These are phyloP conservation scores for Clonostachys chloroleuca DNA, from an alignment of 2,329 filamentous ascomycete species.

Conservation along the genomic window DNA sequence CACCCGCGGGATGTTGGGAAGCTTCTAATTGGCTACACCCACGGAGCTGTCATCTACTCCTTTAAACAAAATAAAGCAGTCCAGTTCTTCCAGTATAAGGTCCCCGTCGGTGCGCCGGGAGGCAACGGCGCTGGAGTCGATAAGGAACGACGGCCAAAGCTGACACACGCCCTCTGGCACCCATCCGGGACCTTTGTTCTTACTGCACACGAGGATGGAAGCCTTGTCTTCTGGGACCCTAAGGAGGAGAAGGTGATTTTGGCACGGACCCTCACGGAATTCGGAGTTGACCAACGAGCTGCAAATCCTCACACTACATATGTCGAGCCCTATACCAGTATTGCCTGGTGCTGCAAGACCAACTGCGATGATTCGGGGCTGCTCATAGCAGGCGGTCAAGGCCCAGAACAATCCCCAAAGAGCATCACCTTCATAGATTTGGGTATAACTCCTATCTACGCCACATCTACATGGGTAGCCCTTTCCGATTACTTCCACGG, in stretches of 20 bases:
- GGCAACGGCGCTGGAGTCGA: conserved; percentile 63
- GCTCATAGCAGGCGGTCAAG: conserved; percentile 77
- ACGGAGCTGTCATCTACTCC: conserved; percentile 85
- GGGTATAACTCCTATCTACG: conserved; percentile 82
- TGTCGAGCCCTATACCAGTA: conserved; percentile 71
- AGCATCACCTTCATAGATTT: conserved; percentile 87
- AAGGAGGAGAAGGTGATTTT: conserved; percentile 82
- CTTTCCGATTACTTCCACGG: conserved; percentile 74
- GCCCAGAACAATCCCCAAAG: conserved; percentile 61
- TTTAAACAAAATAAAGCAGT: conserved; percentile 85
- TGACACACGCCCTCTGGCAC: conserved; percentile 89
- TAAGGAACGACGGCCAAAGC: conserved; percentile 61
- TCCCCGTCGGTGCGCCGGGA: conserved; percentile 81
- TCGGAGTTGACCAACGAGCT: conserved; percentile 66
- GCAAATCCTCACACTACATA: conserved; percentile 24
- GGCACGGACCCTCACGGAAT: conserved; percentile 74
- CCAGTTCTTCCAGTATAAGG: conserved; percentile 77
- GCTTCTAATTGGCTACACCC: conserved; percentile 82
- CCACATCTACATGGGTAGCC: conserved; percentile 85
- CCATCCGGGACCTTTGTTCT: conserved; percentile 87
- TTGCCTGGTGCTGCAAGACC: conserved; percentile 90
- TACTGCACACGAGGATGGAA: conserved; percentile 86
- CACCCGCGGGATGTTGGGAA: conserved; percentile 92
- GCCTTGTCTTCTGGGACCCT: conserved; percentile 89
- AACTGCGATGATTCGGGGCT: conserved; percentile 93